Evolutionary conservation across 169 alveolate species (phyloP).

Genomic region (Eimeria sp.): DNA sequence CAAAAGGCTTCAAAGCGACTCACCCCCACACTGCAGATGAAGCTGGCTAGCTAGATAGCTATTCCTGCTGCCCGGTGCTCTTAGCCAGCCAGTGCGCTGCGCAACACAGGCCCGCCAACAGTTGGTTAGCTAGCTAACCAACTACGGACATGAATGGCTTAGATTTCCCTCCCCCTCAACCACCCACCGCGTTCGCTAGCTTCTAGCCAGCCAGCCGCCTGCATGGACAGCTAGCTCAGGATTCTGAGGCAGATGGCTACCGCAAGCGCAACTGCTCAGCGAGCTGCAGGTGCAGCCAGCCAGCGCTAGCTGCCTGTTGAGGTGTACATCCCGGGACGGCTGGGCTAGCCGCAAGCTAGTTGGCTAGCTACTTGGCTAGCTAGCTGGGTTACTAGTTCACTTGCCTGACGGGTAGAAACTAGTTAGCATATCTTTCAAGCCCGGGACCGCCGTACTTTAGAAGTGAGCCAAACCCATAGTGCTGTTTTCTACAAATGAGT

Average conservation of each 20-base stretch:
- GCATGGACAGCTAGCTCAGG: neutral
- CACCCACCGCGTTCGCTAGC: neutral
- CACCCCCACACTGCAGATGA: neutral
- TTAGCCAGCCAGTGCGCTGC: slow-evolving; percentile 3
- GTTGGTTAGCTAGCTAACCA: neutral
- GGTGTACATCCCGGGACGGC: neutral
- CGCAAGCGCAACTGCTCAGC: neutral
- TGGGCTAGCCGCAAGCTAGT: neutral
- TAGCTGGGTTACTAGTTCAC: neutral
- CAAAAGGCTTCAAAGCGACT: neutral
- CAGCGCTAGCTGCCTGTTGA: neutral
- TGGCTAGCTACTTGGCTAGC: neutral
- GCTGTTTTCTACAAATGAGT: neutral
- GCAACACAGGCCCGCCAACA: neutral
- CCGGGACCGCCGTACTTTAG: neutral
- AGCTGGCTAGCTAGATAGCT: neutral
- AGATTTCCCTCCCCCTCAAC: neutral
- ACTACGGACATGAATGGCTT: neutral
- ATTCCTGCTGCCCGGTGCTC: neutral
- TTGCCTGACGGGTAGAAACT: neutral
- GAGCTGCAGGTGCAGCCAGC: neutral
- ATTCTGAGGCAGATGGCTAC: neutral
- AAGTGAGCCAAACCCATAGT: neutral
- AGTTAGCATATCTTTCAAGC: neutral
- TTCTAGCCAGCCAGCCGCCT: neutral